These are phyloP conservation scores for Gynostemma pentaphyllum DNA, from an alignment of 306 rosid genomes.

Conservation along the genomic window DNA sequence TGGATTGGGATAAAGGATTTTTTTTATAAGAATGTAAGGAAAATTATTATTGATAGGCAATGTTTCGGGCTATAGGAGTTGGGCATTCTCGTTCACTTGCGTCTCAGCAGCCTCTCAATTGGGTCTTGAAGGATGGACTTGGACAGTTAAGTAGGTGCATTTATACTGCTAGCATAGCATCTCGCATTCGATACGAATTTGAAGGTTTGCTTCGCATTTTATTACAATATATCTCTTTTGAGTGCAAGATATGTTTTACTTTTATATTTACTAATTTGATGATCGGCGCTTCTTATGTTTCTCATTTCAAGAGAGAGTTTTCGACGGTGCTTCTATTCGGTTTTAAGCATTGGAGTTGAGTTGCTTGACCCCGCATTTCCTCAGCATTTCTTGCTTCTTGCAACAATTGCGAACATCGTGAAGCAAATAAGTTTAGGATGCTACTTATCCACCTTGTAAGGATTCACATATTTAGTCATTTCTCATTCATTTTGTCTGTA, in stretches of 20 bases:
- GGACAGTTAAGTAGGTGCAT: conserved; percentile 80
- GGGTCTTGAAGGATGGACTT: conserved; percentile 90
- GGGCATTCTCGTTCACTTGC: conserved; percentile 78
- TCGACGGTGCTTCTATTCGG: conserved; percentile 57
- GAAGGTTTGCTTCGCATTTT: conserved; percentile 40
- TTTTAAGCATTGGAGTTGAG: conserved; percentile 80
- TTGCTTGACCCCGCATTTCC: conserved; percentile 73
- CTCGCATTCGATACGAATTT: conserved; percentile 81
- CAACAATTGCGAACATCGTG: conserved; percentile 76
- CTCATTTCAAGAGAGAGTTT: conserved; percentile 69
- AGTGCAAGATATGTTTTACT: not conserved
- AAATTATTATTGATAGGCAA: conserved; percentile 50
- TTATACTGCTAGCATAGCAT: conserved; percentile 82
- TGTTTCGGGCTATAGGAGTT: conserved; percentile 88
- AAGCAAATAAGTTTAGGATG: conserved; percentile 91
- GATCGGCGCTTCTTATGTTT: not conserved
- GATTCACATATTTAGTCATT: conserved; percentile 4
- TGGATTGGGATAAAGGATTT: no score
- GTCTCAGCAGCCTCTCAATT: conserved; percentile 82
- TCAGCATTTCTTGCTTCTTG: conserved; percentile 64
- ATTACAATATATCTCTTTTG: not conserved
- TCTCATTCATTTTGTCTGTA: not conserved
- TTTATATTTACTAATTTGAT: conserved; percentile 2
- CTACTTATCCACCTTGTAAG: conserved; percentile 78
- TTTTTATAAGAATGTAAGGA: conserved; percentile 1